Evolutionary conservation across 305 asterid species (phyloP).

Genomic region (Fraxinus latifolia): DNA sequence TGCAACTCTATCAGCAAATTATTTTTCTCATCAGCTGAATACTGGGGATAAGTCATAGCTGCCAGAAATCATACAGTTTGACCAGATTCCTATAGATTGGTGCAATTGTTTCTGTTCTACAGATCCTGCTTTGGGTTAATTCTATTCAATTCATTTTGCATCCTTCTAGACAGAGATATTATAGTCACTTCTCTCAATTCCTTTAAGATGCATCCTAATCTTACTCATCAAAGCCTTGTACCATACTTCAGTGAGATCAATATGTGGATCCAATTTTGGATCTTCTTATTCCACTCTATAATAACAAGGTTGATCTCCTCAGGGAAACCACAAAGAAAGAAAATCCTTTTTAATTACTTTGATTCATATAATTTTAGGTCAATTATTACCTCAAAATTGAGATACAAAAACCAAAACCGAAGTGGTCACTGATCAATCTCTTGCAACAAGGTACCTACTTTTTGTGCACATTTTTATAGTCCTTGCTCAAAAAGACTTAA

Average conservation of each 20-base stretch:
- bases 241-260: background rate
- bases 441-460: background rate
- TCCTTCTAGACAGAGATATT: background rate
- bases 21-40: background rate
- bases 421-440: background rate
- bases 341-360: background rate
- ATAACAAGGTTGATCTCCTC: background rate
- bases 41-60: background rate
- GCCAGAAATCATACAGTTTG: background rate
- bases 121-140: background rate
- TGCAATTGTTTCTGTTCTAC: background rate
- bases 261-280: background rate
- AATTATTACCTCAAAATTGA: background rate
- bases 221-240: background rate
- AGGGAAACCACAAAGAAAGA: background rate
- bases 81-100: background rate
- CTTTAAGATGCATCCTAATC: background rate
- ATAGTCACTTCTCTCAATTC: background rate
- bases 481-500: background rate
- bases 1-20: background rate
- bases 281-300: background rate
- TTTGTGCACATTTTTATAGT: background rate
- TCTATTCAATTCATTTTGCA: background rate
- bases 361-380: background rate
- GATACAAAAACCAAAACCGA: background rate